Conservation (phyloP, 1,139 yeast species). For the Debaryomyces sp. region DNA sequence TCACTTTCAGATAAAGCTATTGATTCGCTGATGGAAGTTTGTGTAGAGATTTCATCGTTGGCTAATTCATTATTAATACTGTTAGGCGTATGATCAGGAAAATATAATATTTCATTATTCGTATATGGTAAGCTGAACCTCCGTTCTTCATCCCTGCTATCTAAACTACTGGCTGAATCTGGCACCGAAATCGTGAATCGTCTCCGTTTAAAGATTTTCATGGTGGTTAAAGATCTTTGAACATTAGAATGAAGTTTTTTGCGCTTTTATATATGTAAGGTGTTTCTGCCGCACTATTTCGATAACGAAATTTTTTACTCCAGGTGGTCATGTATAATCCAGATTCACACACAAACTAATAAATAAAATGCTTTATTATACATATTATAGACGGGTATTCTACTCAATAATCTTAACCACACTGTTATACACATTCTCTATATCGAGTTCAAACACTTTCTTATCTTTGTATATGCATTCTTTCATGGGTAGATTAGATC, state of each 20-base stretch:
- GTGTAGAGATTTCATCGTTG: not conserved
- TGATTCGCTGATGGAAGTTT: constrained; percentile 13
- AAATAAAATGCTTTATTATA: not conserved
- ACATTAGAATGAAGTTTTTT: not conserved
- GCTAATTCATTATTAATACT: not conserved
- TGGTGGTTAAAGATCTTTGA: not conserved
- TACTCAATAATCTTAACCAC: constrained; percentile 2
- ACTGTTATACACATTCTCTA: constrained; percentile 2
- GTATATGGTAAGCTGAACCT: not conserved
- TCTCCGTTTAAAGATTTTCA: constrained; percentile 6
- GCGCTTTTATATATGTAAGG: not conserved
- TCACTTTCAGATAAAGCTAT: constrained; percentile 28
- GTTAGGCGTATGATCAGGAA: not conserved
- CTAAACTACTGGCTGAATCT: not conserved
- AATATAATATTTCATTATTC: constrained; percentile 2
- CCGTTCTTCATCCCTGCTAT: constrained; percentile 1
- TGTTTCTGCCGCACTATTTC: not conserved
- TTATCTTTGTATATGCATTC: constrained; percentile 7
- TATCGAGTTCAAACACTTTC: constrained; percentile 3
- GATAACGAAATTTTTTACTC: not conserved
- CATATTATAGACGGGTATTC: not conserved
- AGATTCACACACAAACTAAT: not conserved
- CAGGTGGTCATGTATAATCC: not conserved
- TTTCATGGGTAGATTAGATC: not conserved
- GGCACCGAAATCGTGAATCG: not conserved